Evolutionary conservation across 441 rosid genomes (phyloP), one percentile per base, ranked within the genome.

Genomic region (Bocquillonia castaneifolia): DNA sequence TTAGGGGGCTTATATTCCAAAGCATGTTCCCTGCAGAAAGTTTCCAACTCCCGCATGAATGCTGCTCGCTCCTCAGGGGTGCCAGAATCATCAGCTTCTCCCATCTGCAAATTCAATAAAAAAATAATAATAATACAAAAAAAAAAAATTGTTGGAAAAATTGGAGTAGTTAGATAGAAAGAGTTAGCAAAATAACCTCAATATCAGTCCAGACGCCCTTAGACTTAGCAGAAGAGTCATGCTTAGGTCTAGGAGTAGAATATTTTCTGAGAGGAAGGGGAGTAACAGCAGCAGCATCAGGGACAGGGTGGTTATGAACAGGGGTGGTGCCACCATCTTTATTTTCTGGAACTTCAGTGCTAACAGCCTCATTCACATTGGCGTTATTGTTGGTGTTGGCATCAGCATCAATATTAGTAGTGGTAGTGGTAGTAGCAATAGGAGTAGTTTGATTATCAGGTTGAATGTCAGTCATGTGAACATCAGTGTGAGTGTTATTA

Each of bases 1-100:
- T 93, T 90, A 6, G 93, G 93, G 32, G 93, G 85, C 78, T 92
- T 90, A 74, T 86, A 91, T 29, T 88, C 98, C 70, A 88, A 70
- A 59, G 77, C 67, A 64, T 74, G 77, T 65, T 87, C 89, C 83
- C 80, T 85, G 67, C 84, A 74, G 72, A 86, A 90, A 65, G 70
- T 77, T 72, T 88, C 97, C 74, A 92, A 86, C 78, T 92, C 96
- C 76, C 76, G 86, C 85, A 90, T 83, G 79, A 92, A 92, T 59
- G 80, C 85, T n/a, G 75, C 86, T 78, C 79, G 83, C 66, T 90
- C 96, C 82, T 82, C 92, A 48, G 72, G 84, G 22, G 88, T 81
- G 60, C 97, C 97, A 0, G 84, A 72, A 59, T 83, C 98, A 78
- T 82, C 85, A 65, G 74, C 80, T 57, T 77, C 86, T 48, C 74